Conservation (phyloP, 177 flowering plant genomes). For the Telopea speciosissima region DNA sequence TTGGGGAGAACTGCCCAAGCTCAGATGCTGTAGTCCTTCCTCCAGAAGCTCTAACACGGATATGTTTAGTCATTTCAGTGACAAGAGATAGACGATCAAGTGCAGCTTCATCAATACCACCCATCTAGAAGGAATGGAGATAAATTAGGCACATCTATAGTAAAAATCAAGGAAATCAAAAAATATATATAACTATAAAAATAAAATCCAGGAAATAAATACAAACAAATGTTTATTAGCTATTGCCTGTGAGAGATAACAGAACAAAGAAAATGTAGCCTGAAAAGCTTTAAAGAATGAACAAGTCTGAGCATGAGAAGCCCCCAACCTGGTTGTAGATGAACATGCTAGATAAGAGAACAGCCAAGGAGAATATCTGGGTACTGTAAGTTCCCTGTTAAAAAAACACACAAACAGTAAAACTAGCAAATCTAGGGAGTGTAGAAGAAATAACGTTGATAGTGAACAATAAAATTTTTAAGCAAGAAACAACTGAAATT, state of each 20-base stretch:
- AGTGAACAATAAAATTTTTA: too few species aligned
- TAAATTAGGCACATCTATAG: neutral
- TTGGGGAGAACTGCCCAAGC: slow-evolving; percentile 94
- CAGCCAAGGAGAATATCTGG: slow-evolving; percentile 94
- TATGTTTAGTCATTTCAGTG: slow-evolving; percentile 97
- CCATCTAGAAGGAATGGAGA: slow-evolving; percentile 55
- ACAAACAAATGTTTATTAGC: neutral
- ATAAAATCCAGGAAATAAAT: neutral
- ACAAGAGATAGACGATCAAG: slow-evolving; percentile 98
- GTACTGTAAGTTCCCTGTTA: slow-evolving; percentile 97
- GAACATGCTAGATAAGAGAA: slow-evolving; percentile 95
- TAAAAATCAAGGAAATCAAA: neutral
- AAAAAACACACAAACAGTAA: neutral
- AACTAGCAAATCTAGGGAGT: too few species aligned
- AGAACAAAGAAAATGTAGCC: neutral
- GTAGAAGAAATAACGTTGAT: too few species aligned
- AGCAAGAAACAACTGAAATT: too few species aligned
- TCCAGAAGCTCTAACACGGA: slow-evolving; percentile 91
- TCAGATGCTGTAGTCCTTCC: slow-evolving; percentile 80
- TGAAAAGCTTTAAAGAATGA: neutral
- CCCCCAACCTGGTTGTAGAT: slow-evolving; percentile 86
- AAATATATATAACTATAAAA: neutral
- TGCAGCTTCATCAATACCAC: slow-evolving; percentile 98
- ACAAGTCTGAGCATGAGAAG: slow-evolving; percentile 7
- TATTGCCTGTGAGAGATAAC: too few species aligned